phyloP scores from a whole-genome alignment of 1,284 basidiomycete genomes.

The Amylostereum areolatum region DNA sequence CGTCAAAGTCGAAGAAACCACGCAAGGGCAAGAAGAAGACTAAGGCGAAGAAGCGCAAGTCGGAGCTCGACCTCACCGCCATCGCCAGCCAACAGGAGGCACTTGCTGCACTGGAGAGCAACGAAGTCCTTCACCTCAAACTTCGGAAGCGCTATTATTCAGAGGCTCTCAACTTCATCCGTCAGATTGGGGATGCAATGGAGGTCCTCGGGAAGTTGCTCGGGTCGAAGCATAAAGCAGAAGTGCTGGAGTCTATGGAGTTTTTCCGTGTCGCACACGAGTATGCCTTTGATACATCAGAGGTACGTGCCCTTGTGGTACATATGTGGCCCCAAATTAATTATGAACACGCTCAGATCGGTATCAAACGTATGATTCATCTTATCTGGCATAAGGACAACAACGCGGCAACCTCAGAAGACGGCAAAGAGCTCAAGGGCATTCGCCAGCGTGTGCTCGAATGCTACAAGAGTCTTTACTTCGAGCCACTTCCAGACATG shows the following conservation, averaged over 20 bases:
- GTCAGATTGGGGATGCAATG: constrained; percentile 75
- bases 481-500: constrained; percentile 70
- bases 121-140: constrained; percentile 66
- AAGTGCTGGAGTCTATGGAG: constrained; percentile 93
- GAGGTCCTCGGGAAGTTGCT: constrained; percentile 74
- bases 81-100: constrained; percentile 64
- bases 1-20: constrained; percentile 27
- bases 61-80: constrained; percentile 60
- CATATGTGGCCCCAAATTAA: not conserved
- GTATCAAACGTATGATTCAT: constrained; percentile 95
- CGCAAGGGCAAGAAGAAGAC: constrained; percentile 33
- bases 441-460: constrained; percentile 86
- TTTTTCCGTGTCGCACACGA: constrained; percentile 87
- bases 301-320: constrained; percentile 37
- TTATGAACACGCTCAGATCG: constrained; percentile 38
- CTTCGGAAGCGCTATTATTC: constrained; percentile 84
- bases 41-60: constrained; percentile 57
- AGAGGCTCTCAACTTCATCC: constrained; percentile 86
- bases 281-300: constrained; percentile 77
- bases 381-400: constrained; percentile 98
- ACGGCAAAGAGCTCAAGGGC: constrained; percentile 86
- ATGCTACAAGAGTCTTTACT: constrained; percentile 86
- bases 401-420: constrained; percentile 70
- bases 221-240: constrained; percentile 87
- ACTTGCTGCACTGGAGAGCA: constrained; percentile 57